phyloP scores from a whole-genome alignment of 1,284 basidiomycete genomes.

The Cystobasidiaceae sp. region DNA sequence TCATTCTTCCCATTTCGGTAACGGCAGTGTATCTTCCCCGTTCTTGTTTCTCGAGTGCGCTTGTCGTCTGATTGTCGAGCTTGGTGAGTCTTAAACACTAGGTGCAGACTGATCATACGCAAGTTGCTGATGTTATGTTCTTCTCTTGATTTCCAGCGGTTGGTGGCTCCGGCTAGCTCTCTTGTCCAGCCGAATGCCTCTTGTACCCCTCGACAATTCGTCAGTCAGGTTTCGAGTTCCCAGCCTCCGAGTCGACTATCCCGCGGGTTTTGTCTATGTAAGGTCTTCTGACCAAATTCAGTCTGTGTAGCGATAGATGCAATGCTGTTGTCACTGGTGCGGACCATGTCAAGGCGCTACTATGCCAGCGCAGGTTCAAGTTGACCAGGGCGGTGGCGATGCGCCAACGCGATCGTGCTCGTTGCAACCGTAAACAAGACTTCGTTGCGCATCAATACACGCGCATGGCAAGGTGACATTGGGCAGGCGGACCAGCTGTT shows the following conservation, averaged over 20 bases:
- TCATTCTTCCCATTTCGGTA: conserved; percentile 51
- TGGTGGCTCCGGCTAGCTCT: not conserved
- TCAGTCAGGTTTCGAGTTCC: not conserved
- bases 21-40: conserved; percentile 75
- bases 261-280: too few species aligned
- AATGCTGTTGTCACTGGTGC: not conserved
- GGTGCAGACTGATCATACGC: not conserved
- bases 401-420: too few species aligned
- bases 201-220: not conserved
- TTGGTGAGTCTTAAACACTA: conserved; percentile 46
- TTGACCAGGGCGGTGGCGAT: too few species aligned
- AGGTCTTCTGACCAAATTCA: not conserved
- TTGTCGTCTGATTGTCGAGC: conserved; percentile 56
- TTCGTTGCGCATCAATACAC: not conserved
- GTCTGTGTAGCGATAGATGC: not conserved
- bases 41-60: conserved; percentile 97
- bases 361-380: too few species aligned
- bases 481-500: too few species aligned
- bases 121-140: not conserved
- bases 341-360: too few species aligned
- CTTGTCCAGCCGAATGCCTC: not conserved
- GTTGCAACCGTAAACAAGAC: too few species aligned
- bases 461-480: not conserved
- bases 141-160: not conserved
- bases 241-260: too few species aligned